Conservation (phyloP, 331 rosid species). For the Quercus lobata region DNA sequence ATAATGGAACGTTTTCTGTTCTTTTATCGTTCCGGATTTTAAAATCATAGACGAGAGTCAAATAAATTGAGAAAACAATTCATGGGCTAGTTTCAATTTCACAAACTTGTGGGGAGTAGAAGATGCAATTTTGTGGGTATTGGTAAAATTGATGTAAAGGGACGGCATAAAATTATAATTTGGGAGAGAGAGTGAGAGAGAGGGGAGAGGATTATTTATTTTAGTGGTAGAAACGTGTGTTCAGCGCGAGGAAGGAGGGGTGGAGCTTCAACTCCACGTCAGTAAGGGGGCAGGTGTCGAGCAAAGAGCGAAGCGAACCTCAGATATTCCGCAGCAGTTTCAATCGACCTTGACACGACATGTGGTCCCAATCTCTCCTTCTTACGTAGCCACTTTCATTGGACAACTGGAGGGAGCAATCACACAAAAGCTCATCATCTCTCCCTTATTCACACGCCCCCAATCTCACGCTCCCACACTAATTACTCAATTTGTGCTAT, state of each 20-base stretch:
- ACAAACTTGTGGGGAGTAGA: not conserved
- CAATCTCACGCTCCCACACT: conserved; percentile 15
- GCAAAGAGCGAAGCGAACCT: not conserved
- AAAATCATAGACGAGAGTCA: too few relatives aligned
- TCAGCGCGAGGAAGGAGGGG: not conserved
- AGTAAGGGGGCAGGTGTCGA: not conserved
- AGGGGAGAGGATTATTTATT: not conserved
- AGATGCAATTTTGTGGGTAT: not conserved
- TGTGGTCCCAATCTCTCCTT: conserved; percentile 11
- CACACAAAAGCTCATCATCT: not conserved
- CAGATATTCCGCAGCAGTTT: conserved; percentile 16
- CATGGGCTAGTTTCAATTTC: not conserved
- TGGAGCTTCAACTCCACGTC: conserved; percentile 25
- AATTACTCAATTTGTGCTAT: too few relatives aligned
- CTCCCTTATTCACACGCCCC: not conserved
- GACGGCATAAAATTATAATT: not conserved
- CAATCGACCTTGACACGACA: conserved; percentile 13
- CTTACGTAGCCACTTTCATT: not conserved
- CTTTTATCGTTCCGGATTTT: too few relatives aligned
- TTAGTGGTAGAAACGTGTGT: conserved; percentile 15
- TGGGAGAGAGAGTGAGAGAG: too few relatives aligned
- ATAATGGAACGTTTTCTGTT: too few relatives aligned
- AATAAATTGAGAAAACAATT: too few relatives aligned
- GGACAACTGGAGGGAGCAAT: conserved; percentile 18
- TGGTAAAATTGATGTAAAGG: not conserved